Evolutionary conservation across 352 stramenopile species (phyloP), one percentile per base, ranked within the genome.

Genomic region (Thalassiosira hispida): DNA sequence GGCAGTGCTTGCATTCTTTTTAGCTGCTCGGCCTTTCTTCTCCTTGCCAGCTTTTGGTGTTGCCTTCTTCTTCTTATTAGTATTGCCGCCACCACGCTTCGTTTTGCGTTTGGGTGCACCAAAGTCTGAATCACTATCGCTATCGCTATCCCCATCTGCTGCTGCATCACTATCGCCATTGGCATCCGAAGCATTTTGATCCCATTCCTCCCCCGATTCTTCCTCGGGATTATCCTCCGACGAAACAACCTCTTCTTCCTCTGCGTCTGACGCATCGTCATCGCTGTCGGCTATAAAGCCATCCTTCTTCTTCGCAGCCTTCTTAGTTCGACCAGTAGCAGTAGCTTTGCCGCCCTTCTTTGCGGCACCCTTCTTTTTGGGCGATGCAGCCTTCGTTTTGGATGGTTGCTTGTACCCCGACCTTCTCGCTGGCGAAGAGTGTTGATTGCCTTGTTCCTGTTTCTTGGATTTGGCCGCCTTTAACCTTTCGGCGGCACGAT

Each of bases 41-140:
- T n/a, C n/a, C n/a, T n/a, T n/a, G n/a, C n/a, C n/a, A n/a, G 35
- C 31, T 38, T 38, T 38, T 38, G 52, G 8, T n/a, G 9, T 46
- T 3, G 22, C 51, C 20, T 22, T 29, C 9, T 7, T 56, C 22
- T 9, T 49, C 14, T 31, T 59, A 1, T 46, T 61, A 31, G 22
- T 16, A 33, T 38, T 71, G 42, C 14, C 49, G n/a, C 11, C 11
- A 49, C n/a, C n/a, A 12, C 14, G 14, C 20, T 22, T 40, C 25
- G n/a, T n/a, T n/a, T 27, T 23, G 14, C 61, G 8, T 57, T 46
- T 73, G 11, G 33, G 42, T 23, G 33, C 18, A 46, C 29, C 27
- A 47, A 56, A 25, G 22, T 29, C 60, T 44, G 38, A 78, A 68
- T 78, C 69, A 29, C 18, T 35, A 51, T 78, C 65, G 22, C 4